Evolutionary conservation across 2,329 filamentous ascomycete genomes (phyloP), one percentile per base, ranked within the genome.

Genomic region (Hypoxylon sp.): DNA sequence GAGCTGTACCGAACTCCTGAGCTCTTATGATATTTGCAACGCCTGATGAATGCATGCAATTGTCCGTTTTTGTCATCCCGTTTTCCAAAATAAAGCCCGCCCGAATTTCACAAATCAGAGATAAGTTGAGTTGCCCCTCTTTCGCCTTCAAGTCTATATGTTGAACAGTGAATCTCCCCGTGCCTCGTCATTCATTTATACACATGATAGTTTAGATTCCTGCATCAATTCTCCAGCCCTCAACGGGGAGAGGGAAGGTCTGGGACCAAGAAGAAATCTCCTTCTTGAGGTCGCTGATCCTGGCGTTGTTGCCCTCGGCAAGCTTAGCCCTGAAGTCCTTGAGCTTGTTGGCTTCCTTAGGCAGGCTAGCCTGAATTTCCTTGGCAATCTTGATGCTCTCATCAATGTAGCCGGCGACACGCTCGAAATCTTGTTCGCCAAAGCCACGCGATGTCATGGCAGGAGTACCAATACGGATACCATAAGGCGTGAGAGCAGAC

Each of bases 291-390:
- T 87, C 88, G 80, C 92, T 90, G 83, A 99, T 95, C 86, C 94
- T 92, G 68, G 88, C 82, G 53, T 97, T 87, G 78, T 91, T 88
- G 72, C 93, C 94, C 74, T 87, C 84, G 65, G 92, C 89, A 69
- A 97, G 93, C 88, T 93, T 95, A 80, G 89, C 90, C 88, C 95
- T 97, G 92, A 99, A 98, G 87, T 99, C 96, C 91, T 98, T 98
- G 82, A 97, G 93, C 90, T 97, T 98, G 90, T 98, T 99, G 78
- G 93, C 93, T 83, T 96, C 92, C 90, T 98, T 98, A 81, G 96
- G 95, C 24, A 98, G 89, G 72, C 87, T 85, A 66, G 80, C 86
- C 86, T 98, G 96, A 76, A 97, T 87, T 79, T 94, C 90, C 88
- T 94, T 93, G 88, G 91, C 93, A 79, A 98, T 88, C 85, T 93